These are phyloP conservation scores for Cutaneotrichosporon daszewskae DNA, from an alignment of 1,284 basidiomycete species.

Conservation along the genomic window DNA sequence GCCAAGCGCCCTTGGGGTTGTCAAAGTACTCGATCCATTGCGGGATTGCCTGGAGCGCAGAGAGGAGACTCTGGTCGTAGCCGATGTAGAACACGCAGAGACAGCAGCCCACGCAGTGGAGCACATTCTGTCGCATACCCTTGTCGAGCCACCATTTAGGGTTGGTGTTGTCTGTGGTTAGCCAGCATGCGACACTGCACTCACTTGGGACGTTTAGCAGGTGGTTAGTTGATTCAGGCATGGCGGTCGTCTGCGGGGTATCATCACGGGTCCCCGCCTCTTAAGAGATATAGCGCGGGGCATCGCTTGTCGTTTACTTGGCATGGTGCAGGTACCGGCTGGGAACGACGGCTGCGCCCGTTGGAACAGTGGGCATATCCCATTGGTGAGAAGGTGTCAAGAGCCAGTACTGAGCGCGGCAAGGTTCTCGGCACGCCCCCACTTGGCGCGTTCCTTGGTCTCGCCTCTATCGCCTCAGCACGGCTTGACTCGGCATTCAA, in stretches of 20 bases:
- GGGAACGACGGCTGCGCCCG: too few species aligned
- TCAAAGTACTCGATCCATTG: slow-evolving; percentile 28
- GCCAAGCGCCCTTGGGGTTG: slow-evolving; percentile 19
- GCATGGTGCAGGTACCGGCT: too few species aligned
- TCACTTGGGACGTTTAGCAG: background rate
- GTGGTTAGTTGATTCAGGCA: background rate
- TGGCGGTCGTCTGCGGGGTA: background rate
- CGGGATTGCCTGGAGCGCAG: slow-evolving; percentile 21
- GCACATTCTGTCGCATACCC: slow-evolving; percentile 22
- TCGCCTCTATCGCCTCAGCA: too few species aligned
- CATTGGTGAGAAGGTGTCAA: too few species aligned
- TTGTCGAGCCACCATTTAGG: slow-evolving; percentile 27
- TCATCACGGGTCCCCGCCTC: too few species aligned
- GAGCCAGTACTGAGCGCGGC: too few species aligned
- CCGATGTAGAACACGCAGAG: slow-evolving; percentile 26
- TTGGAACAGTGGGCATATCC: too few species aligned
- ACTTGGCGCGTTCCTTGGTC: too few species aligned
- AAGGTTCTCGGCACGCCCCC: too few species aligned
- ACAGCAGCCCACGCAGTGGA: slow-evolving; percentile 21
- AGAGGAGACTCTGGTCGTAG: slow-evolving; percentile 24
- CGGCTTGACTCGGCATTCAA: too few species aligned
- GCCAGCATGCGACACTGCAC: background rate
- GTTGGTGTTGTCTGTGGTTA: slow-evolving; percentile 19
- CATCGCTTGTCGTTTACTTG: too few species aligned
- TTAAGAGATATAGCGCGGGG: too few species aligned